These are phyloP conservation scores for Alternaria gaisen DNA, from an alignment of 2,329 filamentous ascomycete species.

Conservation along the genomic window DNA sequence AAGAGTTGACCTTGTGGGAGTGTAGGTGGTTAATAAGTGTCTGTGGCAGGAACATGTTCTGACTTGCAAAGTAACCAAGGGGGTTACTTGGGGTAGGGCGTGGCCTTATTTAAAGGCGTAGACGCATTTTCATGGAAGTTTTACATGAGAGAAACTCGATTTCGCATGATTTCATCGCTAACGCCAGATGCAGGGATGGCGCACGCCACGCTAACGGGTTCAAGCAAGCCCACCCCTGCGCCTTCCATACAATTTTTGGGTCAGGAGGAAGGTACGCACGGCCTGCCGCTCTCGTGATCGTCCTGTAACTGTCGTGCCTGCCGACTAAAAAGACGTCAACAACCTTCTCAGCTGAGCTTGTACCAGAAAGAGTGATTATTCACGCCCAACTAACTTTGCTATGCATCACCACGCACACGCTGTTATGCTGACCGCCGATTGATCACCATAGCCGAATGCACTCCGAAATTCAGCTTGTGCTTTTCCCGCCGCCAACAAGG, in stretches of 20 bases:
- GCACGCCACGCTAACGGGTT: conserved; percentile 28
- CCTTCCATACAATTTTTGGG: conserved; percentile 39
- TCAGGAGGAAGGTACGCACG: conserved; percentile 44
- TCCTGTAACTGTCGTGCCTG: conserved; percentile 20
- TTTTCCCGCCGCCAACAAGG: conserved; percentile 10
- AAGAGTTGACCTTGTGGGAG: conserved; percentile 48
- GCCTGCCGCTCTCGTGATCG: conserved; percentile 45
- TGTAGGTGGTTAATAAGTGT: conserved; percentile 42
- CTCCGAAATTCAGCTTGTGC: neutral
- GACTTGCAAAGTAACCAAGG: conserved; percentile 3
- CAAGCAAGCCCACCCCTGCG: conserved; percentile 30
- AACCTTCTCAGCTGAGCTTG: conserved; percentile 8
- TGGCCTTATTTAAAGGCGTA: conserved; percentile 31
- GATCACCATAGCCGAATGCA: neutral
- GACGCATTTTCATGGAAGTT: conserved; percentile 12
- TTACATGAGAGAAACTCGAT: conserved; percentile 47
- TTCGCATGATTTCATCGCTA: conserved; percentile 41
- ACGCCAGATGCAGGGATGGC: conserved; percentile 38
- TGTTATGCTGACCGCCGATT: conserved; percentile 13
- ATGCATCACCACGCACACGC: conserved; percentile 5
- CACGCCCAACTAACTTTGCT: neutral
- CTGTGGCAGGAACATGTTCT: conserved; percentile 48
- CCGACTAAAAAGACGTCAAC: conserved; percentile 19
- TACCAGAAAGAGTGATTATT: neutral
- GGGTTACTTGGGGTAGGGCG: conserved; percentile 21